Evolutionary conservation across 306 rosid genomes (phyloP).

Genomic region (Cucumis melo): DNA sequence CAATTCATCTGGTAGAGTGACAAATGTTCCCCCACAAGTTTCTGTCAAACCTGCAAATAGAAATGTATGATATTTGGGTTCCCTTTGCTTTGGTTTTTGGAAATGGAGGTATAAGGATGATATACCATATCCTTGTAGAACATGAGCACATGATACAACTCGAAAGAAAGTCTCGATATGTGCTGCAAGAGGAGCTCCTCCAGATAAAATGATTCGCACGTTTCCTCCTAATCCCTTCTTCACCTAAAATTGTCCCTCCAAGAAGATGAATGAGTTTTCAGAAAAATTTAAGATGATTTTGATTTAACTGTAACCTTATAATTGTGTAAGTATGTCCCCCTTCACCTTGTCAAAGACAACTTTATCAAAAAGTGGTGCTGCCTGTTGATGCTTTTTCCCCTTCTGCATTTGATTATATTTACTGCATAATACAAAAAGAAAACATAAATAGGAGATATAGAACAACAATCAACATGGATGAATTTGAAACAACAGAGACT

Average conservation of each 20-base stretch:
- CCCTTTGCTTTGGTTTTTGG: background rate
- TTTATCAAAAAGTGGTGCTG: conserved; percentile 66
- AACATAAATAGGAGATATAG: background rate
- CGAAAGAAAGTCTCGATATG: conserved; percentile 74
- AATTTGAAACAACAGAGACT: background rate
- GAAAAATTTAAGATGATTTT: background rate
- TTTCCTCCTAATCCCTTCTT: conserved; percentile 89
- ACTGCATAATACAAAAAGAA: conserved; percentile 18
- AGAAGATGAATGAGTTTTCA: conserved; percentile 19
- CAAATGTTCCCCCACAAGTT: conserved; percentile 95
- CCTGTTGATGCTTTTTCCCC: conserved; percentile 37
- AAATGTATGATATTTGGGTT: background rate
- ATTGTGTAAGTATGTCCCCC: background rate
- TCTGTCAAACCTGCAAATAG: conserved; percentile 70
- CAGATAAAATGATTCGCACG: conserved; percentile 82
- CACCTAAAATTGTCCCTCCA: conserved; percentile 31
- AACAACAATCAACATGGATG: background rate
- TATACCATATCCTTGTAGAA: conserved; percentile 95
- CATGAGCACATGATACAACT: conserved; percentile 85
- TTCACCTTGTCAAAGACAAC: conserved; percentile 74
- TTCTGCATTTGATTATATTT: conserved; percentile 57
- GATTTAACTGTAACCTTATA: background rate
- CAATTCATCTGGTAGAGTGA: conserved; percentile 67
- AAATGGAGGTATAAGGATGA: background rate
- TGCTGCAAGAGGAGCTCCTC: conserved; percentile 83